Evolutionary conservation across 345 rosid species (phyloP).

Genomic region (Kandelia obovata): DNA sequence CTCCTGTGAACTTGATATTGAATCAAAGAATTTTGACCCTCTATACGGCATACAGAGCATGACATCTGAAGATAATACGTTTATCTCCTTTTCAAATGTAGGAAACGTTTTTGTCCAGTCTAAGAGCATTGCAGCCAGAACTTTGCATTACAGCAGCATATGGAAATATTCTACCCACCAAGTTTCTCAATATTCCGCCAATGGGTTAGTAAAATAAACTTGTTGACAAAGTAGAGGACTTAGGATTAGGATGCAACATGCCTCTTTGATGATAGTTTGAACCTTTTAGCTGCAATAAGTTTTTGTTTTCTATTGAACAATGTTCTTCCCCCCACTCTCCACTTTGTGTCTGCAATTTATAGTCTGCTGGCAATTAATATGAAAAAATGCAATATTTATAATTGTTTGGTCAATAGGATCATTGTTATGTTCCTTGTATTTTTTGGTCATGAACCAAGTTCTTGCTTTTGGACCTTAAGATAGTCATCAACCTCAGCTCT

Average conservation of each 20-base stretch:
- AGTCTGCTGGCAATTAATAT: too few relatives aligned
- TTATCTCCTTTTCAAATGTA: slow-evolving; percentile 24
- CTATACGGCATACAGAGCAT: neutral
- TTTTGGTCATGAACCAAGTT: too few relatives aligned
- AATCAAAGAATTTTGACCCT: neutral
- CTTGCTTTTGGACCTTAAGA: too few relatives aligned
- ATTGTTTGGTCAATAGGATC: too few relatives aligned
- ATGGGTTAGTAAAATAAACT: slow-evolving; percentile 53
- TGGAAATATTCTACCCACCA: slow-evolving; percentile 84
- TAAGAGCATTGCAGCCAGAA: slow-evolving; percentile 78
- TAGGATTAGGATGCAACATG: neutral
- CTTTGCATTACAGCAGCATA: slow-evolving; percentile 94
- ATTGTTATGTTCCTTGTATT: too few relatives aligned
- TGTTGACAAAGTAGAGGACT: neutral
- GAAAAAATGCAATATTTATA: too few relatives aligned
- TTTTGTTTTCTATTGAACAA: too few relatives aligned
- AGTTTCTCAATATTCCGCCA: slow-evolving; percentile 74
- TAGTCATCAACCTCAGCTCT: slow-evolving; percentile 2
- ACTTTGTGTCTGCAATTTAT: too few relatives aligned
- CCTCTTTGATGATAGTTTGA: slow-evolving; percentile 1
- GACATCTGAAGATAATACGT: neutral
- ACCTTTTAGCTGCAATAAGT: neutral
- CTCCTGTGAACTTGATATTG: neutral
- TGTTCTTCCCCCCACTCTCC: too few relatives aligned
- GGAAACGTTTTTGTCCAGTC: slow-evolving; percentile 62